These are phyloP conservation scores for Entelexis sorbosivorans DNA, from an alignment of 1,139 yeast species.

Conservation along the genomic window DNA sequence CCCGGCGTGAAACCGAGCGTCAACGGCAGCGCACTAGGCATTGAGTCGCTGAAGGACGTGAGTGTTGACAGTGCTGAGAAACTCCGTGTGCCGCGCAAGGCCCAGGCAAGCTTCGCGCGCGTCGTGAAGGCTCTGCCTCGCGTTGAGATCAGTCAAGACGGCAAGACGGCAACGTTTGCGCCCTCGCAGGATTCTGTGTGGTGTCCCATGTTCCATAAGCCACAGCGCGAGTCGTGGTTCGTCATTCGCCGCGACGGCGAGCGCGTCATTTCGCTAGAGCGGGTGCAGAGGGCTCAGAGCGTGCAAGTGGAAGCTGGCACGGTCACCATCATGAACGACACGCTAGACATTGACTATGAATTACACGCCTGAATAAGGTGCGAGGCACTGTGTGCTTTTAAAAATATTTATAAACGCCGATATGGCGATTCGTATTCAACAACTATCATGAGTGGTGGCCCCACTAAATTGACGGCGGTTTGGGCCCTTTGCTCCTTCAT, in stretches of 20 bases:
- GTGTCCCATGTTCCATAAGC: constrained; percentile 75
- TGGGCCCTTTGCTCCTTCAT: too few species aligned
- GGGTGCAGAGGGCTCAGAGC: constrained; percentile 20
- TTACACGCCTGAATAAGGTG: background rate
- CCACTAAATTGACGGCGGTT: too few species aligned
- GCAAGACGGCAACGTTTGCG: constrained; percentile 38
- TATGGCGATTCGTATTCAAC: too few species aligned
- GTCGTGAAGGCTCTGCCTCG: constrained; percentile 19
- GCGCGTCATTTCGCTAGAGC: constrained; percentile 23
- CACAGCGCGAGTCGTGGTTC: constrained; percentile 93
- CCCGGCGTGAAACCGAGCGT: constrained; percentile 47
- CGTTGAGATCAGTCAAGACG: constrained; percentile 23
- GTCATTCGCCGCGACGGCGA: constrained; percentile 45
- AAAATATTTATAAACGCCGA: too few species aligned
- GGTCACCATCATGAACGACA: constrained; percentile 24
- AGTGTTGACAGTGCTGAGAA: constrained; percentile 29
- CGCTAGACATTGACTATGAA: constrained; percentile 22
- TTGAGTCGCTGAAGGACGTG: constrained; percentile 9
- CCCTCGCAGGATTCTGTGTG: constrained; percentile 43
- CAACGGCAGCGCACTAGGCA: background rate
- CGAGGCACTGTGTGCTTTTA: too few species aligned
- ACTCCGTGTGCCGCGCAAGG: constrained; percentile 31
- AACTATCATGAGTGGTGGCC: too few species aligned
- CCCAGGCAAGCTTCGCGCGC: constrained; percentile 31
- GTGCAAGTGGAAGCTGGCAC: constrained; percentile 16